Base-by-base conservation (phyloP, 2,329 filamentous ascomycete species). In the Calonectria hongkongensis region DNA sequence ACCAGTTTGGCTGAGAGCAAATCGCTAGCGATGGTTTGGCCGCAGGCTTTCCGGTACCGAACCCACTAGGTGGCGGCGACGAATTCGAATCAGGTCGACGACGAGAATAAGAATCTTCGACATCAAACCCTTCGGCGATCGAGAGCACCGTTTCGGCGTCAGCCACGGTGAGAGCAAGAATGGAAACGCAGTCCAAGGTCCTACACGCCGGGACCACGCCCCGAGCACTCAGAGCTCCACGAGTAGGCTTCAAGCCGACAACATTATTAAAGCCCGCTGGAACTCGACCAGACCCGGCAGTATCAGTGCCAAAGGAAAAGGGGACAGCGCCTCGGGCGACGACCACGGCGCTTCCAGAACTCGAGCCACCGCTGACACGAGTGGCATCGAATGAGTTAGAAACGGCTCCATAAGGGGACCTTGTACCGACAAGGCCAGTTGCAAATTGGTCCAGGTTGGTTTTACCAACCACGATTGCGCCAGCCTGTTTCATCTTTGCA, bases 381-480 rank as follows among this genome's bases (percentile, higher is more conserved):
- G 64, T 67, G 56, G 77, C 84, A 79, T 76, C 86, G 75, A 87
- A 90, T 0, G 90, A 84, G 68, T 89, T 91, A 27, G 88, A 85
- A 1, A 90, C 88, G 25, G 86, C 87, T 2, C 91, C 91, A 69
- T 89, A 91, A 0, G 91, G 90, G 3, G 89, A 91, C 39, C 91
- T 87, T 10, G 89, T 91, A 10, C 91, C 91, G 8, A 89, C 89
- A 4, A 93, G 85, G 0, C 91, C 91, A 0, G 91, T 92, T 1
- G 91, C 91, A 8, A 93, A 87, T 76, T 93, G 91, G 73, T 93
- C 91, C 64, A 93, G 84, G 74, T 89, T 90, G 4, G 87, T 87
- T 76, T 92, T 92, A 10, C 91, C 91, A 36, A 92, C 83, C 39
- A 90, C 86, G 2, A 92, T 82, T 1, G 88, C 91, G 0, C 90